Evolutionary conservation across 2,329 filamentous ascomycete species (phyloP).

Genomic region (Knoxdaviesia capensis): DNA sequence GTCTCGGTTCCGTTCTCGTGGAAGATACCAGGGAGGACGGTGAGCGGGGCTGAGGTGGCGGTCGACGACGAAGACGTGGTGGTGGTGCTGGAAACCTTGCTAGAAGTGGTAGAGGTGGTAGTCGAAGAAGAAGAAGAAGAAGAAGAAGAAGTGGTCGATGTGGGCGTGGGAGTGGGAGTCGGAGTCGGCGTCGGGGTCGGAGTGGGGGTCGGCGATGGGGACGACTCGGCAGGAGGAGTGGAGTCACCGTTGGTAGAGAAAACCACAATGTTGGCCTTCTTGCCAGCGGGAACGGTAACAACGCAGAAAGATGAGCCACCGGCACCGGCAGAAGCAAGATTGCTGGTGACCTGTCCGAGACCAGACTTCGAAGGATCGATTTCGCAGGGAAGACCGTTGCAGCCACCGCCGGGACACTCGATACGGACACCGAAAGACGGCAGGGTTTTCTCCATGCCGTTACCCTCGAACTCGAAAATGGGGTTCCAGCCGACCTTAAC

Average conservation of each 20-base stretch:
- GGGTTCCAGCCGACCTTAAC: slow-evolving; percentile 65
- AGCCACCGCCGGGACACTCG: slow-evolving; percentile 43
- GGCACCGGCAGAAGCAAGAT: slow-evolving; percentile 34
- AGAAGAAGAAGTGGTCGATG: slow-evolving; percentile 9
- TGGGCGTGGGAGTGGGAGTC: slow-evolving; percentile 11
- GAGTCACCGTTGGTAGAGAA: slow-evolving; percentile 22
- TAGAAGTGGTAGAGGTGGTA: slow-evolving; percentile 2
- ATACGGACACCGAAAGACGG: slow-evolving; percentile 52
- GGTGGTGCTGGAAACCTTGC: slow-evolving; percentile 3
- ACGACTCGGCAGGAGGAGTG: slow-evolving; percentile 5
- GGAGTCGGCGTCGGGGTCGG: slow-evolving; percentile 7
- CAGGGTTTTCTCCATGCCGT: slow-evolving; percentile 30
- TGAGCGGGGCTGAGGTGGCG: slow-evolving; percentile 2
- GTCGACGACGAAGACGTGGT: slow-evolving; percentile 3
- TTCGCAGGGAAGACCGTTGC: slow-evolving; percentile 54
- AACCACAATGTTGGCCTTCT: slow-evolving; percentile 46
- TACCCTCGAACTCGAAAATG: slow-evolving; percentile 45
- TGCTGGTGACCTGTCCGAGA: slow-evolving; percentile 38
- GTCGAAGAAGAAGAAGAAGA: slow-evolving; percentile 5
- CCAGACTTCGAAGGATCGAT: slow-evolving; percentile 39
- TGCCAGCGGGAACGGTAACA: slow-evolving; percentile 49
- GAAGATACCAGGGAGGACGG: slow-evolving; percentile 28
- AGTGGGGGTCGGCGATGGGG: slow-evolving; percentile 5
- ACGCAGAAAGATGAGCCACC: slow-evolving; percentile 56
- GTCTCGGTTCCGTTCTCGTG: slow-evolving; percentile 25